Evolutionary conservation across 2,329 filamentous ascomycete genomes (phyloP), one percentile per base, ranked within the genome.

Genomic region (Pyricularia sp.): DNA sequence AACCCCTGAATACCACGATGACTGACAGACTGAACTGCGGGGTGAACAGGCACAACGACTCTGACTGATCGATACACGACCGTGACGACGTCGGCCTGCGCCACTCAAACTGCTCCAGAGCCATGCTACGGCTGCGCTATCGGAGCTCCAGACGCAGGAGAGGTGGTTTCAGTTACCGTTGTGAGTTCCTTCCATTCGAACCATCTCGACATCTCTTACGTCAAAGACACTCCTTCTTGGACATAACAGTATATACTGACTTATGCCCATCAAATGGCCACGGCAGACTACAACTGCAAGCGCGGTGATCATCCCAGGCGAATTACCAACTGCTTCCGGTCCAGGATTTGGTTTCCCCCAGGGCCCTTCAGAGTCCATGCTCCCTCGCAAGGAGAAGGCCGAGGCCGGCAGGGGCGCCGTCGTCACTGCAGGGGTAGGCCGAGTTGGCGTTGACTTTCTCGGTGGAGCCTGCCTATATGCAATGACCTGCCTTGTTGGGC

Each of bases 121-220:
- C 76, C 76, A 2, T 78, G 75, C 69, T 78, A 77, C 42, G 72
- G 74, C 5, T 77, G 76, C 67, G 70, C 74, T n/a, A 68, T 74
- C 33, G 70, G 72, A 31, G 69, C 72, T 72, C 72, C 14, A 20
- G 30, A 25, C 50, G 9, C 50, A 20, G 66, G 42, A 23, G 26
- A 58, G 1, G 50, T 26, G 4, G 36, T 28, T 6, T 31, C 50
- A 2, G 28, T 67, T 20, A 67, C 66, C 12, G 26, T 67, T 50
- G 66, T 67, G 7, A 67, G 66, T n/a, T 36, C 2, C 23, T 12
- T 17, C 20, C 20, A 2, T 36, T 26, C 5, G 3, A 26, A 28
- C 4, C 4, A 25, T 12, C 14, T 17, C 64, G 17, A 23, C 17
- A 2, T 31, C 31, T 1, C 58, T 12, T 61, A 7, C 4, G 12